Evolutionary conservation across 2,329 filamentous ascomycete genomes (phyloP).

Genomic region (Pyrenochaeta sp.): DNA sequence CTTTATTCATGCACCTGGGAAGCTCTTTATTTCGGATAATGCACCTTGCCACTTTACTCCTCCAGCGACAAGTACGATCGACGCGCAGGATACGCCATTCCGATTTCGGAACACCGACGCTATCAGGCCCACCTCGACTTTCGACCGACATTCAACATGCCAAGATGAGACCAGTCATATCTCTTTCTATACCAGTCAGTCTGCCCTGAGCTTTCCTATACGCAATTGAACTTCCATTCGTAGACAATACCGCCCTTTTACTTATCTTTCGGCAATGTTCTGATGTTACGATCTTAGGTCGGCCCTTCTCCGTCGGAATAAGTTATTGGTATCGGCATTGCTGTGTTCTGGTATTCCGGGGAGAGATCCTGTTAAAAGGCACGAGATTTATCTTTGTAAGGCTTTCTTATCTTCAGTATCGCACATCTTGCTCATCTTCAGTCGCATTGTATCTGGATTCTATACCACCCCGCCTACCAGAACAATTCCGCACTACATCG

Average conservation of each 20-base stretch:
- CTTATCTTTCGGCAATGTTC: background rate
- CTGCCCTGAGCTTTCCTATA: background rate
- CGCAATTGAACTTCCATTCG: background rate
- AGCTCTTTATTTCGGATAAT: background rate
- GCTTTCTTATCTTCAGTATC: background rate
- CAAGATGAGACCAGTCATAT: background rate
- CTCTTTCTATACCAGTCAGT: background rate
- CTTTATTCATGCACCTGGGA: background rate
- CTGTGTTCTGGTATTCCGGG: background rate
- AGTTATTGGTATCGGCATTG: constrained; percentile 5
- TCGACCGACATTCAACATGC: background rate
- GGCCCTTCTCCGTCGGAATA: constrained; percentile 23
- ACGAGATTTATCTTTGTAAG: background rate
- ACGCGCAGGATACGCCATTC: constrained; percentile 14
- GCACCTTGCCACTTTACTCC: background rate
- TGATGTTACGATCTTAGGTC: background rate
- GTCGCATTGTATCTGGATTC: background rate
- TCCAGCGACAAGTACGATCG: background rate
- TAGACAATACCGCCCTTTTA: background rate
- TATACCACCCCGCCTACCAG: background rate
- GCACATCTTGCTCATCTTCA: background rate
- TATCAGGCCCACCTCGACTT: background rate
- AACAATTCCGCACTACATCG: background rate
- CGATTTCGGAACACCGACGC: constrained; percentile 14
- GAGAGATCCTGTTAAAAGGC: background rate